phyloP scores from a whole-genome alignment of 2,329 filamentous ascomycete species.

The Diaporthe citriasiana region DNA sequence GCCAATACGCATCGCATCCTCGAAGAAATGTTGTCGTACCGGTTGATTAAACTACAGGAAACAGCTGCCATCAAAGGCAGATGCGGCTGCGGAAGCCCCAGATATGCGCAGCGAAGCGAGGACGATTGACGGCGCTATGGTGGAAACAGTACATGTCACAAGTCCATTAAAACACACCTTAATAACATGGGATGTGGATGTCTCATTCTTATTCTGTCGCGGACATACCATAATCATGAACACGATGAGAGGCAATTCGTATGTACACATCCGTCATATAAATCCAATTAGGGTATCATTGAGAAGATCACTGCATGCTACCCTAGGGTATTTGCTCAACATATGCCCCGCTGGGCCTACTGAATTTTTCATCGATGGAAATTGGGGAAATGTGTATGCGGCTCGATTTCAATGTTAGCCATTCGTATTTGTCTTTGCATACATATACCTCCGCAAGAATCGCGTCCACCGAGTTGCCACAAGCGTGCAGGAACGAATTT shows the following conservation, averaged over 20 bases:
- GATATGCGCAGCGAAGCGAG: not conserved
- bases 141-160: not conserved
- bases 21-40: not conserved
- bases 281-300: not conserved
- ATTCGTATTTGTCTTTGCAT: conserved; percentile 3
- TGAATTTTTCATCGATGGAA: conserved; percentile 10
- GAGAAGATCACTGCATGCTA: conserved; percentile 5
- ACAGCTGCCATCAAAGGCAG: conserved; percentile 3
- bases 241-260: not conserved
- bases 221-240: not conserved
- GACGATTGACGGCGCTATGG: not conserved
- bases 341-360: not conserved
- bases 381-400: conserved; percentile 13
- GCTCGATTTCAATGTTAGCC: conserved; percentile 19
- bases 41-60: conserved; percentile 7
- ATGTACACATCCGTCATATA: not conserved
- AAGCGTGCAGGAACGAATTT: not conserved
- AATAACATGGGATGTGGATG: no score
- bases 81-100: not conserved
- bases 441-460: conserved; percentile 2
- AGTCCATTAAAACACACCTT: not conserved
- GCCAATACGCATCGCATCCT: conserved; percentile 10
- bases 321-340: conserved; percentile 1
- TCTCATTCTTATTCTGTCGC: not conserved
- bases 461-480: not conserved